These are phyloP conservation scores for Trichaptum fuscoviolaceum DNA, from an alignment of 768 basidiomycete genomes.

Conservation along the genomic window DNA sequence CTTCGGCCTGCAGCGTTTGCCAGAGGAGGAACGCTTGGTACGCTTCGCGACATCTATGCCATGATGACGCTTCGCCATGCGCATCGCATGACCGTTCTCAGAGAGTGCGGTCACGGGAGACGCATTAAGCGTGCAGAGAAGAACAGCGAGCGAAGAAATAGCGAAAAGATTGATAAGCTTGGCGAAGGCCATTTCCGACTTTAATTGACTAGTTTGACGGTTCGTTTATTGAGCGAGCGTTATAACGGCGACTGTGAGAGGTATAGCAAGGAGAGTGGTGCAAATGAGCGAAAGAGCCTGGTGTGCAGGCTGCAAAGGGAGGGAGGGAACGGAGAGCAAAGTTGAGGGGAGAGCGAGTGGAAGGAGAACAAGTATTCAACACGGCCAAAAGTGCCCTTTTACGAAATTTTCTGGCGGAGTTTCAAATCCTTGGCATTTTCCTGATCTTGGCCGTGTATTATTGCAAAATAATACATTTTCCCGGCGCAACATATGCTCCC, in stretches of 20 bases:
- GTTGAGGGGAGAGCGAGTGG: constrained; percentile 10
- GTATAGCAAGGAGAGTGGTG: constrained; percentile 14
- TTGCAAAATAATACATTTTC: not conserved
- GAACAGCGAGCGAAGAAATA: constrained; percentile 50
- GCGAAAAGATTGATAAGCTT: constrained; percentile 57
- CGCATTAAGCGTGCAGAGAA: constrained; percentile 45
- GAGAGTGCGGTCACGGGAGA: constrained; percentile 50
- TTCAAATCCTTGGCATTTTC: constrained; percentile 1
- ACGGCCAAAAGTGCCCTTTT: constrained; percentile 7
- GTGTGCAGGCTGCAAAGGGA: not conserved
- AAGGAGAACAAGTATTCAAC: constrained; percentile 19
- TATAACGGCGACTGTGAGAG: constrained; percentile 6
- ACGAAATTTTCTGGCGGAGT: not conserved
- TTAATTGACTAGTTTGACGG: not conserved
- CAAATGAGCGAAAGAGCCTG: constrained; percentile 10
- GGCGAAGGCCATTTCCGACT: constrained; percentile 36
- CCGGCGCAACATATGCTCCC: not conserved
- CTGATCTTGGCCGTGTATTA: not conserved
- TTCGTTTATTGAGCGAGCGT: constrained; percentile 5
- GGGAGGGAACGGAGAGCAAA: constrained; percentile 3
- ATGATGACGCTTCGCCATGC: constrained; percentile 40
- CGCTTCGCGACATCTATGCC: constrained; percentile 49
- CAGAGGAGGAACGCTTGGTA: constrained; percentile 20
- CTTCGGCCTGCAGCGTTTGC: constrained; percentile 48
- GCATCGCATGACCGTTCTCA: constrained; percentile 32